These are phyloP conservation scores for Globisporangium megalacanthum DNA, from an alignment of 352 stramenopile species.

Conservation along the genomic window DNA sequence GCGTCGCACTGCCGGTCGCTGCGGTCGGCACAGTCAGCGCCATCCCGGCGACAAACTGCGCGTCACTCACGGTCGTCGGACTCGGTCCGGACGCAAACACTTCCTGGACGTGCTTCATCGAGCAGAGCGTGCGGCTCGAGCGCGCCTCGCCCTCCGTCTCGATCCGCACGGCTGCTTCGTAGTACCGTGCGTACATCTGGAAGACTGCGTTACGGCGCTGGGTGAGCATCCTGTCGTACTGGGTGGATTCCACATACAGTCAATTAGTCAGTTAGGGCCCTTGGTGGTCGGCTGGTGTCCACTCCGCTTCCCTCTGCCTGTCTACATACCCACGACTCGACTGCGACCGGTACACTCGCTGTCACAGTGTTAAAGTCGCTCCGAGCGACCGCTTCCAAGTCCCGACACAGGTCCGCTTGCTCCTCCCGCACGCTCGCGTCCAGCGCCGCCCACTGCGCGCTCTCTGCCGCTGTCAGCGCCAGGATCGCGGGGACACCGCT, in stretches of 20 bases:
- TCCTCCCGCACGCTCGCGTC: conserved; percentile 28
- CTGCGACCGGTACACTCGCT: conserved; percentile 14
- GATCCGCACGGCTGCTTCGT: conserved; percentile 36
- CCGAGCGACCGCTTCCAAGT: conserved; percentile 20
- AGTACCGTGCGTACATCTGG: conserved; percentile 61
- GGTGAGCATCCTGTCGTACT: conserved; percentile 38
- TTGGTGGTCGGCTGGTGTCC: too few relatives aligned
- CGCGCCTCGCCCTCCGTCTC: conserved; percentile 14
- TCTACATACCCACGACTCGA: conserved; percentile 22
- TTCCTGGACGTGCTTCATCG: conserved; percentile 39
- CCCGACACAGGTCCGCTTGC: conserved; percentile 20
- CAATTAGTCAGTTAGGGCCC: too few relatives aligned
- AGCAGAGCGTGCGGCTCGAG: conserved; percentile 7
- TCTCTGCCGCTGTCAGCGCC: conserved; percentile 39
- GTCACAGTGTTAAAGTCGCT: conserved; percentile 17
- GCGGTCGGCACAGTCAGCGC: conserved; percentile 5
- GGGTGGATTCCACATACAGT: background rate
- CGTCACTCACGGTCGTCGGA: conserved; percentile 10
- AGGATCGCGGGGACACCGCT: conserved; percentile 49
- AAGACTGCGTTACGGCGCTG: conserved; percentile 54
- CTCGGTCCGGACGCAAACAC: conserved; percentile 27
- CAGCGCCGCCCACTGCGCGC: conserved; percentile 28
- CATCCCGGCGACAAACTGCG: conserved; percentile 6
- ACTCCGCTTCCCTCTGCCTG: too few relatives aligned
- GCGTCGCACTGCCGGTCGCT: conserved; percentile 2